Conservation (phyloP, 1,284 basidiomycete genomes). For the Ustilago hordei region DNA sequence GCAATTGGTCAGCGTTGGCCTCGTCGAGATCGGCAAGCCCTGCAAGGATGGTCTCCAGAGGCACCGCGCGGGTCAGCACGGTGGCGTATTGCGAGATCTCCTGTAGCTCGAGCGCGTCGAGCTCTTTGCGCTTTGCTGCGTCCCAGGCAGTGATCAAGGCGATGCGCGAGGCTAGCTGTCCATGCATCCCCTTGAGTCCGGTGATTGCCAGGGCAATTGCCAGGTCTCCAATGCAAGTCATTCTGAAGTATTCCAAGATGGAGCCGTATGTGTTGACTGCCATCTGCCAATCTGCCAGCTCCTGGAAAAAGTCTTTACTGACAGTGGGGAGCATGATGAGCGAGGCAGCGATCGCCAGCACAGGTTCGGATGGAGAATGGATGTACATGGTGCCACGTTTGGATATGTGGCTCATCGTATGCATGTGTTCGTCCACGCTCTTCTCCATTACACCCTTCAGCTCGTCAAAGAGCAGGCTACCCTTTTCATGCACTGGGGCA, state of each 20-base stretch:
- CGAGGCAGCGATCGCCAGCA: constrained; percentile 17
- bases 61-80: neutral
- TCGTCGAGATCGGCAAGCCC: constrained; percentile 3
- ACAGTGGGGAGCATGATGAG: constrained; percentile 19
- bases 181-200: constrained; percentile 8
- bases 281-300: too few relatives aligned
- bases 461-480: neutral
- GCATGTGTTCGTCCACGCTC: constrained; percentile 17
- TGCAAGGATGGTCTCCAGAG: neutral
- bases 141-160: constrained; percentile 24
- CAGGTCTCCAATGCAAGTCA: neutral
- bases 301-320: neutral
- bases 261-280: constrained; percentile 1
- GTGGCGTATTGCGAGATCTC: neutral
- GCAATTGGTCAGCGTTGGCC: neutral
- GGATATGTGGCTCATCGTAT: neutral
- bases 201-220: neutral
- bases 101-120: neutral
- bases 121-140: constrained; percentile 8
- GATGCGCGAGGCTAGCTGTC: constrained; percentile 18
- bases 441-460: neutral
- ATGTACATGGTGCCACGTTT: neutral
- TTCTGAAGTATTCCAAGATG: constrained; percentile 7
- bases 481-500: neutral
- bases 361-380: constrained; percentile 6